phyloP scores from a whole-genome alignment of 768 basidiomycete species.

The Xanthoconium purpureum region DNA sequence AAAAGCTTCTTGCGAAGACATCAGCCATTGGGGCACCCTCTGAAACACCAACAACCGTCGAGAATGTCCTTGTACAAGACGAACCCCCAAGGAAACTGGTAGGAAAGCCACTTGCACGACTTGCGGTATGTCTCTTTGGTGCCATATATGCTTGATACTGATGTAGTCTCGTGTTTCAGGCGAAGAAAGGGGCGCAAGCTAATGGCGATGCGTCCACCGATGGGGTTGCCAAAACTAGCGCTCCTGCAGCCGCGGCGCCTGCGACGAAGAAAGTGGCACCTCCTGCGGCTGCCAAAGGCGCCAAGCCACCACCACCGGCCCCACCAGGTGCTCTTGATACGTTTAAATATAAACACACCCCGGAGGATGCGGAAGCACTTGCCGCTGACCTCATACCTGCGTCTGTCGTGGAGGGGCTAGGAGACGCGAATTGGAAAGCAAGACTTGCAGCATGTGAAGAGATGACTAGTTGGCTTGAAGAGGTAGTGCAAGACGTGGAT shows the following conservation, averaged over 20 bases:
- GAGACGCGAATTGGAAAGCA: conserved; percentile 92
- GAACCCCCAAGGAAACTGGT: conserved; percentile 40
- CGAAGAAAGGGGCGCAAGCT: conserved; percentile 50
- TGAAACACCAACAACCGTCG: conserved; percentile 19
- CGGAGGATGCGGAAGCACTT: conserved; percentile 87
- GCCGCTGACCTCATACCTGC: conserved; percentile 71
- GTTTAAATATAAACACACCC: conserved; percentile 87
- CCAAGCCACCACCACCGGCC: conserved; percentile 48
- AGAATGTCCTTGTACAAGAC: conserved; percentile 26
- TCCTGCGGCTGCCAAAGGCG: conserved; percentile 37
- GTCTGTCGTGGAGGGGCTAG: conserved; percentile 66
- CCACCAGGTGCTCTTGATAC: conserved; percentile 64
- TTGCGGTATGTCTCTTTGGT: conserved; percentile 33
- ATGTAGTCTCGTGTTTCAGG: conserved; percentile 27
- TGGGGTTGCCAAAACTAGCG: conserved; percentile 17
- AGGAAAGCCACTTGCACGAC: conserved; percentile 51
- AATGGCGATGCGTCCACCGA: conserved; percentile 25
- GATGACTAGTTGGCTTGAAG: conserved; percentile 79
- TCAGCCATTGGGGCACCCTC: conserved; percentile 4
- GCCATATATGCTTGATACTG: not conserved
- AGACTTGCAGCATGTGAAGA: conserved; percentile 85
- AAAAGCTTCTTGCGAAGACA: conserved; percentile 36
- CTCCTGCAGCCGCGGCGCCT: conserved; percentile 29
- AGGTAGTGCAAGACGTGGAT: conserved; percentile 62
- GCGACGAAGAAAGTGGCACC: conserved; percentile 45